A percentile compares a stretch with the other conserved stretches of the same genome.
Evolutionary conservation across 805 yeast species (phyloP).

Genomic region (Suhomyces vadensis): DNA sequence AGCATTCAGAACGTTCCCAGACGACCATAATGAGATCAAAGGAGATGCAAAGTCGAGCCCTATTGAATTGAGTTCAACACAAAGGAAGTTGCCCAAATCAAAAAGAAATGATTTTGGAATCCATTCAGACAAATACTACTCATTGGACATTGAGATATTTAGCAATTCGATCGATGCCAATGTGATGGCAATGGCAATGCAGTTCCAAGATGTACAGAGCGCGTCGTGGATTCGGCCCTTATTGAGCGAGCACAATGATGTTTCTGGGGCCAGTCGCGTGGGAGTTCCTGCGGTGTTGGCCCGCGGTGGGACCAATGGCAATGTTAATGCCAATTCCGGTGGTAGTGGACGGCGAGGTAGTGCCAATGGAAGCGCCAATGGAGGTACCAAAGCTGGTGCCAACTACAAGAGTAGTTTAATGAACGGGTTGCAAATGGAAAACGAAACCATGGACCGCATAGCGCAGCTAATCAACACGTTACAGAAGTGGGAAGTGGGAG

Average conservation of each 20-base stretch:
- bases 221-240: slow-evolving; percentile 11
- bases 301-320: not conserved
- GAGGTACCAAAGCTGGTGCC: not conserved
- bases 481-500: slow-evolving; percentile 1
- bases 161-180: slow-evolving; percentile 48
- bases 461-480: slow-evolving; percentile 2
- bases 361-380: not conserved
- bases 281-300: not conserved
- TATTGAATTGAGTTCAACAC: not conserved
- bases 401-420: slow-evolving; percentile 4
- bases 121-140: slow-evolving; percentile 68
- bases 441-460: slow-evolving; percentile 7
- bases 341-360: not conserved
- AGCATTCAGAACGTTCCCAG: slow-evolving; percentile 75
- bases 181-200: slow-evolving; percentile 11
- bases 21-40: slow-evolving; percentile 21
- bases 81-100: slow-evolving; percentile 42
- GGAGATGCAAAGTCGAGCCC: slow-evolving; percentile 5
- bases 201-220: slow-evolving; percentile 11
- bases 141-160: slow-evolving; percentile 62
- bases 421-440: slow-evolving; percentile 1
- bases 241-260: not conserved
- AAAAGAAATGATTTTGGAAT: slow-evolving; percentile 66
- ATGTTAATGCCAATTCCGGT: not conserved
- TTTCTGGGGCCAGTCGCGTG: not conserved